A percentile compares a stretch with the other conserved stretches of the same genome.
phyloP scores from a whole-genome alignment of 78 protist species.

The Dictyostelium intermedium region DNA sequence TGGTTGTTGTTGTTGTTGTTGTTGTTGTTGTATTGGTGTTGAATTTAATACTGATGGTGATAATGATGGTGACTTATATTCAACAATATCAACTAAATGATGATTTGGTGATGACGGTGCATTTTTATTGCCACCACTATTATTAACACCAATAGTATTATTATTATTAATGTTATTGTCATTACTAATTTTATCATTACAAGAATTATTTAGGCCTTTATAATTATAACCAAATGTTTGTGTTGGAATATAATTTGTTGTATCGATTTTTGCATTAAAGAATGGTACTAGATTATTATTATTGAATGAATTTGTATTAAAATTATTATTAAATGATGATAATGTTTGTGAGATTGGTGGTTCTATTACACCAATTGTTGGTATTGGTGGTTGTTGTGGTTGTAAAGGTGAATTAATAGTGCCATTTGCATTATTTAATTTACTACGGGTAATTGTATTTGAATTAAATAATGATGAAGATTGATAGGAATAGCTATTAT shows the following conservation, averaged over 20 bases:
- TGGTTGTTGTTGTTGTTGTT: background rate
- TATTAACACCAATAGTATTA: background rate
- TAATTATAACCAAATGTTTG: constrained; percentile 20
- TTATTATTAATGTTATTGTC: background rate
- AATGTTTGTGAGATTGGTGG: background rate
- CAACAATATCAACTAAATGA: background rate
- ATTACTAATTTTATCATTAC: background rate
- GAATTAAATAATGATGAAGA: background rate
- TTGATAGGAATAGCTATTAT: background rate
- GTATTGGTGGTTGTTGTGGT: background rate
- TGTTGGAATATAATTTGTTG: constrained; percentile 33
- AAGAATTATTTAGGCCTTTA: background rate
- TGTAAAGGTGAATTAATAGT: background rate
- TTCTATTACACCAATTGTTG: background rate
- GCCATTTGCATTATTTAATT: background rate
- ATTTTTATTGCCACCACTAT: background rate
- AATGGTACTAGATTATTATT: background rate
- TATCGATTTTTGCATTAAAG: constrained; percentile 18
- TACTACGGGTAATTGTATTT: background rate
- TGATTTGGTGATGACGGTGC: background rate
- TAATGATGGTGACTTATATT: background rate
- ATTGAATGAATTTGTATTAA: background rate
- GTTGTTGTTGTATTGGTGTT: background rate
- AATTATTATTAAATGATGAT: background rate
- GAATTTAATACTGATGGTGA: background rate